Evolutionary conservation across 2,329 filamentous ascomycete genomes (phyloP).

Genomic region (Biscogniauxia marginata): DNA sequence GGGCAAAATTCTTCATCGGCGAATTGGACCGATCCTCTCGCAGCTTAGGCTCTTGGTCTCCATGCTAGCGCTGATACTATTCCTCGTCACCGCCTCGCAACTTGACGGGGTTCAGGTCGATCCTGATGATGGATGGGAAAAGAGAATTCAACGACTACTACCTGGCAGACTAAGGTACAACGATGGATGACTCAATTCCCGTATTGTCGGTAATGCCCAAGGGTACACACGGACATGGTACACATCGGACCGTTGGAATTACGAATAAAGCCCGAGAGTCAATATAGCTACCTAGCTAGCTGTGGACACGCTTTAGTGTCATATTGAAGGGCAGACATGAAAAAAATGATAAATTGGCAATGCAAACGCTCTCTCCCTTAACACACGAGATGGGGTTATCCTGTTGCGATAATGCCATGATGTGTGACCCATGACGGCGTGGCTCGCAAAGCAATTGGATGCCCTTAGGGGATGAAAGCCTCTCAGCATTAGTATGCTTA

Average conservation of each 20-base stretch:
- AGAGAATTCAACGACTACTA: neutral
- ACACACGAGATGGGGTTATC: neutral
- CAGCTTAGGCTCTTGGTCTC: neutral
- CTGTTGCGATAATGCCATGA: neutral
- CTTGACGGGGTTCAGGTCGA: neutral
- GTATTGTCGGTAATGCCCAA: neutral
- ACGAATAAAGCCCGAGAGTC: neutral
- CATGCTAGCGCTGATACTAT: neutral
- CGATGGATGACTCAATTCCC: neutral
- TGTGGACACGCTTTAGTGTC: neutral
- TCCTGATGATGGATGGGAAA: neutral
- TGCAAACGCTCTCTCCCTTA: neutral
- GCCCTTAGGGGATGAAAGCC: neutral
- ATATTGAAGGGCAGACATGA: neutral
- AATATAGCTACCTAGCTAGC: neutral
- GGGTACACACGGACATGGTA: no score
- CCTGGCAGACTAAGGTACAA: no score
- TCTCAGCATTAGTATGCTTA: neutral
- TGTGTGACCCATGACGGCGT: neutral
- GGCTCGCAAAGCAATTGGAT: neutral
- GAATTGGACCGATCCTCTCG: neutral
- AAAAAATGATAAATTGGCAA: no score
- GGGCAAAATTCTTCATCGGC: neutral
- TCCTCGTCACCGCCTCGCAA: neutral
- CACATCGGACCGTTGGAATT: neutral